These are phyloP conservation scores for Claviceps humidiphila DNA, from an alignment of 2,329 filamentous ascomycete genomes.

Conservation along the genomic window DNA sequence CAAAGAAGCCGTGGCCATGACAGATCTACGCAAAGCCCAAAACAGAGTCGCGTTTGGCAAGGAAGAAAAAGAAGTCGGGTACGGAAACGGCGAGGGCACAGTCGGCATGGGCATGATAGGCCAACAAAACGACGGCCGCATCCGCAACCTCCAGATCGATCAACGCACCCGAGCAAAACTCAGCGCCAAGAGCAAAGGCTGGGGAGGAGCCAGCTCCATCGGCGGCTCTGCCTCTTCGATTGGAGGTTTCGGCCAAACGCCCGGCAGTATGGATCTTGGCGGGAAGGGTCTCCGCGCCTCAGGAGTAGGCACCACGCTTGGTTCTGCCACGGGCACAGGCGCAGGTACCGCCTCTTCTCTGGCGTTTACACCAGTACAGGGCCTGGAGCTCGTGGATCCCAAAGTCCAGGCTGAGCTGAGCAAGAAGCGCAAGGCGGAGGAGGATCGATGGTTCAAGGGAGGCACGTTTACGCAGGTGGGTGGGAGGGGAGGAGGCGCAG, in stretches of 20 bases:
- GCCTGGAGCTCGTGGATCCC: conserved; percentile 87
- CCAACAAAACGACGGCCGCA: conserved; percentile 71
- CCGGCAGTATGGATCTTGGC: conserved; percentile 53
- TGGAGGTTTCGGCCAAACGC: conserved; percentile 56
- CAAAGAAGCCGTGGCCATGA: conserved; percentile 95
- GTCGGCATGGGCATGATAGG: conserved; percentile 94
- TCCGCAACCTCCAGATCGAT: conserved; percentile 81
- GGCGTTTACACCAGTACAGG: conserved; percentile 89
- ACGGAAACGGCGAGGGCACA: conserved; percentile 73
- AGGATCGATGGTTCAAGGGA: conserved; percentile 92
- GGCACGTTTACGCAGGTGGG: conserved; percentile 85
- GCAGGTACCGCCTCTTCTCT: conserved; percentile 79
- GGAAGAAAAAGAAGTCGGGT: conserved; percentile 87
- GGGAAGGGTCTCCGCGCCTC: conserved; percentile 68
- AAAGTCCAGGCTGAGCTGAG: conserved; percentile 79
- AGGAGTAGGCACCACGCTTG: conserved; percentile 63
- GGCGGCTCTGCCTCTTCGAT: conserved; percentile 67
- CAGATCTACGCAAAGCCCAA: conserved; percentile 87
- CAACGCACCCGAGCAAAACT: conserved; percentile 87
- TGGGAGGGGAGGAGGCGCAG: conserved; percentile 24
- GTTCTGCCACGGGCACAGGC: conserved; percentile 50
- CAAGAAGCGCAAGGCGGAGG: conserved; percentile 83
- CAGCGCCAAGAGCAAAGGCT: conserved; percentile 89
- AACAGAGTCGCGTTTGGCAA: conserved; percentile 94
- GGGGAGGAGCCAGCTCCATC: conserved; percentile 60